A percentile compares a stretch with the other conserved stretches of the same genome.
Evolutionary conservation across 1,139 yeast genomes (phyloP).

Genomic region (Pichia sp.): DNA sequence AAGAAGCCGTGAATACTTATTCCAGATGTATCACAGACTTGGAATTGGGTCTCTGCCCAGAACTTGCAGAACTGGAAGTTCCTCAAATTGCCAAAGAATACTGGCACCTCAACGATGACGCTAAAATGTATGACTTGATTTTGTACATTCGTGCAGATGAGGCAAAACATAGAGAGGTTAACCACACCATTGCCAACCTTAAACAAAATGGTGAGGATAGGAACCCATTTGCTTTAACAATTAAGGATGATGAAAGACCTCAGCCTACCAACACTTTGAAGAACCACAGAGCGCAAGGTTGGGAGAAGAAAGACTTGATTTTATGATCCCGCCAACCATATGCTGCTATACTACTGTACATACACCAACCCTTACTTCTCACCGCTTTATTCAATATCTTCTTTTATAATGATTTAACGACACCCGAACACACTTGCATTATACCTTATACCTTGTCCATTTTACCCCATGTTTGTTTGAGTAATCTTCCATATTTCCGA

Average conservation of each 20-base stretch:
- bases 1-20: slow-evolving; percentile 71
- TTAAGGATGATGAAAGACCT: slow-evolving; percentile 31
- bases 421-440: too few relatives aligned
- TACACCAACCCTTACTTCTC: too few relatives aligned
- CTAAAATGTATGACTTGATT: slow-evolving; percentile 55
- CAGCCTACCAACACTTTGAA: slow-evolving; percentile 53
- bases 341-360: too few relatives aligned
- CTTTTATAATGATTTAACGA: too few relatives aligned
- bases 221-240: slow-evolving; percentile 57
- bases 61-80: slow-evolving; percentile 36
- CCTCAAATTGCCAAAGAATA: slow-evolving; percentile 58
- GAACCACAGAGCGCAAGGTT: slow-evolving; percentile 44
- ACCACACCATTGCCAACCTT: slow-evolving; percentile 68
- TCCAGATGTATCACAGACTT: slow-evolving; percentile 53
- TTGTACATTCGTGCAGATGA: slow-evolving; percentile 58
- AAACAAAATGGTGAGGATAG: slow-evolving; percentile 43
- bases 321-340: slow-evolving; percentile 7
- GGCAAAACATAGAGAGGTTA: slow-evolving; percentile 71
- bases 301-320: slow-evolving; percentile 53
- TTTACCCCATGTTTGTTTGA: too few relatives aligned
- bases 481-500: too few relatives aligned
- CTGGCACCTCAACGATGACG: slow-evolving; percentile 49
- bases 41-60: slow-evolving; percentile 44
- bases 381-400: too few relatives aligned
- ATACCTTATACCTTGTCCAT: too few relatives aligned